Conservation (phyloP, 73 alveolate species). For the Stentor coeruleus region DNA sequence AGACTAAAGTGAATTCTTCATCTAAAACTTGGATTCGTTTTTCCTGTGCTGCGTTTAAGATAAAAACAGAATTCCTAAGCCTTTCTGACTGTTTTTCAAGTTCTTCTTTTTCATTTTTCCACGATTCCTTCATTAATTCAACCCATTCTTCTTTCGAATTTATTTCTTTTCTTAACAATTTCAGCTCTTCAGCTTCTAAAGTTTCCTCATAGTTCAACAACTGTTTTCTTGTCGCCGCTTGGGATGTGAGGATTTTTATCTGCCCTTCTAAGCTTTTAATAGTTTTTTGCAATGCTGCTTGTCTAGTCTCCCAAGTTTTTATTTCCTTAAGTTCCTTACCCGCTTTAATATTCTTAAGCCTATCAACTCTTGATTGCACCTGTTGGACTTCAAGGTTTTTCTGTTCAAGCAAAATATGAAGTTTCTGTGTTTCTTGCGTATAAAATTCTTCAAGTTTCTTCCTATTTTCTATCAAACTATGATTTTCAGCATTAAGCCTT, state of each 20-base stretch:
- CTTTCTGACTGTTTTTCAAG: not conserved
- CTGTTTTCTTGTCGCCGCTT: not conserved
- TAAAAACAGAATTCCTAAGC: not conserved
- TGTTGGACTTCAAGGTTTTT: not conserved
- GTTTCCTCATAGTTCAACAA: not conserved
- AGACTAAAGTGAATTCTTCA: not conserved
- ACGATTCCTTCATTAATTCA: not conserved
- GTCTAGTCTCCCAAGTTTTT: not conserved
- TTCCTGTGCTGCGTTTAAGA: not conserved
- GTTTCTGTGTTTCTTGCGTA: not conserved
- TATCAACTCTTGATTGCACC: not conserved
- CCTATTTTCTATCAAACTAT: not conserved
- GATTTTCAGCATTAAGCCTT: slow-evolving; percentile 2
- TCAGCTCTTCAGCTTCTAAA: not conserved
- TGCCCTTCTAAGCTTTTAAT: not conserved
- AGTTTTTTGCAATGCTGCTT: not conserved
- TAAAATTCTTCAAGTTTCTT: not conserved
- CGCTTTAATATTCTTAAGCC: not conserved
- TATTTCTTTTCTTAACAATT: not conserved
- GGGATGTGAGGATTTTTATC: not conserved
- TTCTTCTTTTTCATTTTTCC: not conserved
- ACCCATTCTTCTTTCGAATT: slow-evolving; percentile 7
- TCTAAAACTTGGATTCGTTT: not conserved
- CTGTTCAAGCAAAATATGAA: not conserved
- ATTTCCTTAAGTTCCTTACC: not conserved